Base-by-base conservation (phyloP, 1,284 basidiomycete species). In the Boletus smithii region DNA sequence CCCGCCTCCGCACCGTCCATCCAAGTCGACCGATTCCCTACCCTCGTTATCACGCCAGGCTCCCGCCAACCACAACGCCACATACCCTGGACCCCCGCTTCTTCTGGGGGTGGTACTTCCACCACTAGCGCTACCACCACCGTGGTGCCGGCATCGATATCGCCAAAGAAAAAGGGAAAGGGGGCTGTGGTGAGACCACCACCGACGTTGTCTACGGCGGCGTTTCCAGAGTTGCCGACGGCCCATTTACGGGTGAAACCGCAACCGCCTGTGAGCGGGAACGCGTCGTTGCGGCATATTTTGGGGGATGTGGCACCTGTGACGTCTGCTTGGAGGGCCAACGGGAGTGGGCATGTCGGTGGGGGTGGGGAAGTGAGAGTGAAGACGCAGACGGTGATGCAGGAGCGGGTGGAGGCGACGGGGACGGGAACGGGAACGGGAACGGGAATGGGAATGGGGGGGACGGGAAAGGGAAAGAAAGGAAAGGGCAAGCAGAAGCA, bases 401-500 rank as follows among this genome's bases (percentile, higher is more conserved):
- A 47, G 16, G 55, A 46, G 7, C 43, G 26, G 17, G 22, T 10
- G 20, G 57, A 53, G 13, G 22, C 8, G 24, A 26, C 24, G 24
- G 38, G n/a, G 31, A 33, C 29, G 4, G 35, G 53, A 17, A 60
- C 61, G 9, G 60, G 53, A 8, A 26, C n/a, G n/a, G n/a, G n/a
- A n/a, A n/a, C n/a, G n/a, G n/a, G n/a, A n/a, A n/a, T n/a, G n/a
- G n/a, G n/a, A n/a, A n/a, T 10, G 10, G 30, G n/a, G n/a, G n/a
- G 18, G 3, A 24, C 5, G 22, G 68, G 61, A 0, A 83, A 76
- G 54, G 81, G 81, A 55, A 89, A 84, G 75, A 91, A 90, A 65
- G 81, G 82, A 0, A 89, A 88, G 66, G 84, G 83, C 2, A 92
- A 91, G 65, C 78, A 83, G 63, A 92, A 92, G 68, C 88, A 93